A percentile compares a stretch with the other conserved stretches of the same genome.
These are phyloP conservation scores for Candida silvatica DNA, from an alignment of 805 yeast species.

Conservation along the genomic window DNA sequence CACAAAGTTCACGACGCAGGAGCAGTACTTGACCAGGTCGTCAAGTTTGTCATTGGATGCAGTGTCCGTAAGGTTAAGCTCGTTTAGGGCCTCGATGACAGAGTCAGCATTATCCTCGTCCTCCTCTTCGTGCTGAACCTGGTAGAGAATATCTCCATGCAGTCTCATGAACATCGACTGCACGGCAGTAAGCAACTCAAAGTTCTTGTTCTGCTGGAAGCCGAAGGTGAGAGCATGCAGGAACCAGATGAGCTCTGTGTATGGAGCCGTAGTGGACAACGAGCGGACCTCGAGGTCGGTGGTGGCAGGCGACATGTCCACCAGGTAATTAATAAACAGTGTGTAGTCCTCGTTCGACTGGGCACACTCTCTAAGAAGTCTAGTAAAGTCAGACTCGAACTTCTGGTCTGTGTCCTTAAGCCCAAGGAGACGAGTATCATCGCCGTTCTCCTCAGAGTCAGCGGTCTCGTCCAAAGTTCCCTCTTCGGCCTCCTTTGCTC, in stretches of 20 bases:
- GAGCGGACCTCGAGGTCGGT: conserved; percentile 86
- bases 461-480: conserved; percentile 21
- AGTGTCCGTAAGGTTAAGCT: conserved; percentile 37
- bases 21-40: conserved; percentile 64
- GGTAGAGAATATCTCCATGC: conserved; percentile 71
- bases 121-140: conserved; percentile 11
- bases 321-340: conserved; percentile 46
- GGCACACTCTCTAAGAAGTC: conserved; percentile 45
- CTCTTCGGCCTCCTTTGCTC: conserved; percentile 43
- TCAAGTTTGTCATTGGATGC: conserved; percentile 45
- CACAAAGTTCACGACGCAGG: conserved; percentile 67
- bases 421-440: conserved; percentile 20
- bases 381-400: conserved; percentile 73
- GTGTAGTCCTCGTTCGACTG: conserved; percentile 29
- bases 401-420: conserved; percentile 27
- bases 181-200: conserved; percentile 77
- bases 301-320: conserved; percentile 61
- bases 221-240: conserved; percentile 62
- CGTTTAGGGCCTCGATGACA: conserved; percentile 32
- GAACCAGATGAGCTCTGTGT: conserved; percentile 55
- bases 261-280: conserved; percentile 56
- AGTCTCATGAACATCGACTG: conserved; percentile 62
- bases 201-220: conserved; percentile 44
- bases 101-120: conserved; percentile 21
- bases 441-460: conserved; percentile 22